These are phyloP conservation scores for Phytophthora fragariaefolia DNA, from an alignment of 352 stramenopile species.

Conservation along the genomic window DNA sequence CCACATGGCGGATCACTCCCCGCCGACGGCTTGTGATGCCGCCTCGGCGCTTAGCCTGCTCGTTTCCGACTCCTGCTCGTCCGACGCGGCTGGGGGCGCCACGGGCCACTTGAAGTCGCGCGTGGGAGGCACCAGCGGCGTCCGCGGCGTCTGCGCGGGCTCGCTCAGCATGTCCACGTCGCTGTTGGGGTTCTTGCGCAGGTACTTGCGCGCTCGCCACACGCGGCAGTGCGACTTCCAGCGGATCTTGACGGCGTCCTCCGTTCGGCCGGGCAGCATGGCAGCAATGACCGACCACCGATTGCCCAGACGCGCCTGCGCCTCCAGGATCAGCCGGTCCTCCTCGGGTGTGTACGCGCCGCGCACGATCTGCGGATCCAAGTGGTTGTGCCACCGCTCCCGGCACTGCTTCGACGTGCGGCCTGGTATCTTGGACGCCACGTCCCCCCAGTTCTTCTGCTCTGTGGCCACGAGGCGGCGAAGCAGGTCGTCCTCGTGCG, in stretches of 20 bases:
- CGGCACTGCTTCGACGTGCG: constrained; percentile 92
- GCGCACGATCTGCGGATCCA: constrained; percentile 90
- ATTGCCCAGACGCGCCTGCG: constrained; percentile 87
- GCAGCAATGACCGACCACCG: constrained; percentile 92
- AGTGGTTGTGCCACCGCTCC: constrained; percentile 91
- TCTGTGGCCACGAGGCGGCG: constrained; percentile 79
- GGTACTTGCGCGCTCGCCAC: constrained; percentile 83
- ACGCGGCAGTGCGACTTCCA: constrained; percentile 91
- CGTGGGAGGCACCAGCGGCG: constrained; percentile 36
- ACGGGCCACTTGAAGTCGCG: constrained; percentile 40
- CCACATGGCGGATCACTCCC: constrained; percentile 26
- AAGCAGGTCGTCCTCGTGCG: constrained; percentile 87
- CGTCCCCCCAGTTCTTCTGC: constrained; percentile 90
- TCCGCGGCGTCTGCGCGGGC: constrained; percentile 37
- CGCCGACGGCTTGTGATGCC: constrained; percentile 12
- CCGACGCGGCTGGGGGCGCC: constrained; percentile 11
- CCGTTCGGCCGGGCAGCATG: constrained; percentile 86
- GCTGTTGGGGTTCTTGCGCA: constrained; percentile 65
- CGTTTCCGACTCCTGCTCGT: constrained; percentile 34
- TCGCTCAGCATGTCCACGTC: constrained; percentile 43
- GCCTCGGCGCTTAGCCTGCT: constrained; percentile 16
- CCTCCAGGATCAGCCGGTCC: constrained; percentile 88
- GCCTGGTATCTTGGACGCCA: constrained; percentile 84
- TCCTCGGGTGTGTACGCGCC: constrained; percentile 89
- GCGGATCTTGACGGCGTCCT: constrained; percentile 93